Base-by-base conservation (phyloP, 2,329 filamentous ascomycete genomes). In the Leptographium radiaticola region DNA sequence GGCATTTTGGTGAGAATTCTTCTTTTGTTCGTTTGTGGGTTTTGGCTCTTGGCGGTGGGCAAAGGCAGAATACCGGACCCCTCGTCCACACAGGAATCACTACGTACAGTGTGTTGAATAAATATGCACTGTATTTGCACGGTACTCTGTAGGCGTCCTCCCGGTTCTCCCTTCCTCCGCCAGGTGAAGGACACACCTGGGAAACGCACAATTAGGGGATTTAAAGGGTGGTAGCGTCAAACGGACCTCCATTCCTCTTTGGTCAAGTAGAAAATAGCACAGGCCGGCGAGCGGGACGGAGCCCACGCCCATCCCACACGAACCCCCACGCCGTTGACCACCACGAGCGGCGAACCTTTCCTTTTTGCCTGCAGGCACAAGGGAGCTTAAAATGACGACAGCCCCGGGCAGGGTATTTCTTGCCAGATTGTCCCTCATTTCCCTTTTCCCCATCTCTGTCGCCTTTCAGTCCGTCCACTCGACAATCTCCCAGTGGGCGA, bases 401-500 rank as follows among this genome's bases (percentile, higher is more conserved):
- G 39, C 8, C 30, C 53, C 51, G 25, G n/a, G 31, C 15, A n/a
- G n/a, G n/a, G 30, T 30, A 15, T 40, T 31, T 45, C 30, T 8
- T 33, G 10, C n/a, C n/a, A n/a, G 12, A 16, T 38, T 38, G 31
- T n/a, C 33, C 18, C 7, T 2, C 20, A 30, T 18, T n/a, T 36
- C 44, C 15, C 45, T 2, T 55, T 44, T 45, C 25, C 18, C n/a
- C 16, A 18, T 25, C 16, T 18, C 43, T 4, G 5, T 45, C 15
- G 6, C 16, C 33, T 25, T 40, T 54, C 45, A 54, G 25, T 58
- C 53, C 49, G 66, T 65, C 83, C 83, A 87, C 43, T 77, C 71
- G 42, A 69, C 68, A 58, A 88, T 75, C 51, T 77, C 72, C 82
- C 86, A 93, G 46, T 70, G 74, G 58, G 74, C 66, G 40, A 77